Evolutionary conservation across 2,329 filamentous ascomycete genomes (phyloP).

Genomic region (Penicillium sp.): DNA sequence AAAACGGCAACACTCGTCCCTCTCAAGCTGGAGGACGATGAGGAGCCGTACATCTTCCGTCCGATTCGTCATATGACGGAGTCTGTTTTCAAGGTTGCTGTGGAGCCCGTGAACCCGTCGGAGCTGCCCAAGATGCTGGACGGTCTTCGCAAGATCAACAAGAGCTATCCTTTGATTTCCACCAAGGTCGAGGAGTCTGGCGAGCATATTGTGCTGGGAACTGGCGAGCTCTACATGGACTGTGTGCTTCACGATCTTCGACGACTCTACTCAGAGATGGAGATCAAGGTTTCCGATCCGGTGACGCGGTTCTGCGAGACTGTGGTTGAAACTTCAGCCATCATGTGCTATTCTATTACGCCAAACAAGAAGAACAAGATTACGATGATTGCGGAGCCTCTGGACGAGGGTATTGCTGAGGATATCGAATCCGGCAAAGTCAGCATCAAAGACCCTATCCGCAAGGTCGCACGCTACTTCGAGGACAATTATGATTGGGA

Average conservation of each 20-base stretch:
- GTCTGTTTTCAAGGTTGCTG: constrained; percentile 95
- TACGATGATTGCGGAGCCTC: constrained; percentile 94
- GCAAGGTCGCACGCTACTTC: constrained; percentile 94
- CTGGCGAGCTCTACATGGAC: constrained; percentile 99
- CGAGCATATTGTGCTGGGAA: constrained; percentile 92
- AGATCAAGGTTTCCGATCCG: constrained; percentile 97
- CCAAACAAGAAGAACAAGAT: constrained; percentile 99
- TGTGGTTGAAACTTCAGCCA: constrained; percentile 93
- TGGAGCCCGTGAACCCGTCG: constrained; percentile 97
- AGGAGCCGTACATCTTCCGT: constrained; percentile 93
- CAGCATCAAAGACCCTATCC: constrained; percentile 87
- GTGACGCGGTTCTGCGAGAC: constrained; percentile 98
- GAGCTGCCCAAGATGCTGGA: constrained; percentile 99
- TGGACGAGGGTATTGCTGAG: constrained; percentile 91
- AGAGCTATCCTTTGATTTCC: constrained; percentile 91
- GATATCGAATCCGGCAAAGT: constrained; percentile 92
- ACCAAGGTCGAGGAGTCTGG: constrained; percentile 98
- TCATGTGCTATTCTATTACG: constrained; percentile 96
- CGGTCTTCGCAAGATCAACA: constrained; percentile 93
- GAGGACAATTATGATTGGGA: constrained; percentile 98
- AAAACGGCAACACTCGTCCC: constrained; percentile 93
- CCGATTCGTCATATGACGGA: constrained; percentile 94
- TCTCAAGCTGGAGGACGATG: constrained; percentile 76
- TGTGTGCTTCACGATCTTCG: constrained; percentile 95
- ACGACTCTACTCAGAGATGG: constrained; percentile 96